These are phyloP conservation scores for Neoboletus subvelutipes DNA, from an alignment of 768 basidiomycete species.

Conservation along the genomic window DNA sequence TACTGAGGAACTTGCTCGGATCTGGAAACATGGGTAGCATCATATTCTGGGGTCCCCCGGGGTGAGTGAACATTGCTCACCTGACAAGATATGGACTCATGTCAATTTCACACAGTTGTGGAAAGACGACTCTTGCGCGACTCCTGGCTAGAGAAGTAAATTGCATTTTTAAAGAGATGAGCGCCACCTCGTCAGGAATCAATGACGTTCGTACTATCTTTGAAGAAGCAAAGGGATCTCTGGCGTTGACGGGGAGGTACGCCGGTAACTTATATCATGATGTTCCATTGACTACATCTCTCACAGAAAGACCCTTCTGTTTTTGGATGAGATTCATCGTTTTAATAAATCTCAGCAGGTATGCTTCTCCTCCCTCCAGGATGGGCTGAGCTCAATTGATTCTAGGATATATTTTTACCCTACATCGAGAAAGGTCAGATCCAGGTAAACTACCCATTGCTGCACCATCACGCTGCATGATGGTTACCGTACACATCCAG, in stretches of 20 bases:
- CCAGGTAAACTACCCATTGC: constrained; percentile 40
- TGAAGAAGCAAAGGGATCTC: constrained; percentile 68
- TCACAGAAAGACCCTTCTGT: constrained; percentile 66
- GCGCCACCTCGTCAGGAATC: constrained; percentile 67
- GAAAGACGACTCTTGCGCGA: constrained; percentile 76
- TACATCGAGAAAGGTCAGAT: constrained; percentile 78
- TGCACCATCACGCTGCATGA: neutral
- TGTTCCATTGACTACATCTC: constrained; percentile 4
- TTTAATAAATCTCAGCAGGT: constrained; percentile 75
- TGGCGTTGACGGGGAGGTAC: constrained; percentile 65
- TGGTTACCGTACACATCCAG: constrained; percentile 28
- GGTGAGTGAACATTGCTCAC: constrained; percentile 35
- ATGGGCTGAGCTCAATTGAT: constrained; percentile 10
- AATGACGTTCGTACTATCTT: constrained; percentile 72
- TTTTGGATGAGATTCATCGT: constrained; percentile 84
- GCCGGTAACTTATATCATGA: constrained; percentile 3
- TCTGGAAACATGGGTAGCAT: constrained; percentile 55
- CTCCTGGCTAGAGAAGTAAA: constrained; percentile 60
- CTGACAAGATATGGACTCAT: neutral
- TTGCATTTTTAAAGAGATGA: constrained; percentile 71
- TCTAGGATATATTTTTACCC: constrained; percentile 76
- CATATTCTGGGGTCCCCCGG: constrained; percentile 77
- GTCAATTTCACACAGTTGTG: constrained; percentile 43
- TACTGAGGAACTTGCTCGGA: constrained; percentile 54
- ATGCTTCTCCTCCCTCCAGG: neutral